Conservation (phyloP, 2,329 filamentous ascomycete species). For the Diaporthe batatas region DNA sequence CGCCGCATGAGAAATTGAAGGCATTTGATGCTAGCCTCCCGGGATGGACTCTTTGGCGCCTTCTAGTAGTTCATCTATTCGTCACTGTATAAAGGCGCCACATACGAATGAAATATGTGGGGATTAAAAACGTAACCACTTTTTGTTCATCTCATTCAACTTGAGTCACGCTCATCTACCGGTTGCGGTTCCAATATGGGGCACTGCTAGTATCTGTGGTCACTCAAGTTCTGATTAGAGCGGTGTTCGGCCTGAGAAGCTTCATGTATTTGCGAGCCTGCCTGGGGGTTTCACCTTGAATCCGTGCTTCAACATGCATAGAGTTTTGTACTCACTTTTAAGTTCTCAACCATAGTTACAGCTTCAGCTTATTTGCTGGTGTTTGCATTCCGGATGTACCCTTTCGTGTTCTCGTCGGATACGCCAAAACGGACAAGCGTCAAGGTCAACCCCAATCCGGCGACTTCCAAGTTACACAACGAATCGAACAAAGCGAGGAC, state of each 20-base stretch:
- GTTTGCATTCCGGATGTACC: not conserved
- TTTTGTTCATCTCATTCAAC: not conserved
- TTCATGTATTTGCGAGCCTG: not conserved
- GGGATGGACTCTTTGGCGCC: not conserved
- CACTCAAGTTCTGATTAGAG: no score
- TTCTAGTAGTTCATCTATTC: no score
- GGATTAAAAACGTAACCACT: not conserved
- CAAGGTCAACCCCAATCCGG: constrained; percentile 25
- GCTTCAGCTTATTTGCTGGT: not conserved
- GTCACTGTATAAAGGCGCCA: no score
- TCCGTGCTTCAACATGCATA: not conserved
- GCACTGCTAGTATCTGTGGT: no score
- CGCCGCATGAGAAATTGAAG: not conserved
- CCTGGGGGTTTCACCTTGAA: not conserved
- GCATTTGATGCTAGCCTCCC: not conserved
- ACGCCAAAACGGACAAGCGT: constrained; percentile 14
- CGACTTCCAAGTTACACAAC: constrained; percentile 19
- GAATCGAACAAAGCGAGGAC: constrained; percentile 13
- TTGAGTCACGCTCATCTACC: not conserved
- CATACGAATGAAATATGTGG: no score
- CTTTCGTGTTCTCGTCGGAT: not conserved
- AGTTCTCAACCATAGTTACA: rapidly evolving
- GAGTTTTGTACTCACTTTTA: not conserved
- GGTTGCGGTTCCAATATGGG: not conserved
- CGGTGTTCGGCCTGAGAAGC: no score